phyloP scores from a whole-genome alignment of 1,284 basidiomycete genomes.

The Rhodotorula mucilaginosa region DNA sequence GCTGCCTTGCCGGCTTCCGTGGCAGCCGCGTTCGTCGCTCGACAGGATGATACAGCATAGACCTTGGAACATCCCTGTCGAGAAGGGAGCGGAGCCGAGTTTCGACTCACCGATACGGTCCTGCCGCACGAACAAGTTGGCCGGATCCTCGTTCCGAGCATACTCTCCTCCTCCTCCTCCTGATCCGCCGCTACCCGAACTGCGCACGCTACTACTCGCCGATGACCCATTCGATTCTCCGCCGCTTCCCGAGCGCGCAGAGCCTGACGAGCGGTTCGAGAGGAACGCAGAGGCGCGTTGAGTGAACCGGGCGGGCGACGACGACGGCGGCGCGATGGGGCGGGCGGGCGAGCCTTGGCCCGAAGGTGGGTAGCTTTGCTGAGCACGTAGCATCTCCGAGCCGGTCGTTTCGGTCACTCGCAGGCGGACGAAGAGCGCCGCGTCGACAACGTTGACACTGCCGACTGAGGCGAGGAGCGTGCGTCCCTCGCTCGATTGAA shows the following conservation, averaged over 20 bases:
- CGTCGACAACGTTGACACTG: not conserved
- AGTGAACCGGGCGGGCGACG: constrained; percentile 4
- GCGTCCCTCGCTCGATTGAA: no score
- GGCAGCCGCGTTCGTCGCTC: no score
- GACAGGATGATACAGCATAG: not conserved
- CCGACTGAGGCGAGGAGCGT: no score
- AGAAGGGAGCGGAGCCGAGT: not conserved
- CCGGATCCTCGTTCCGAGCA: constrained; percentile 64
- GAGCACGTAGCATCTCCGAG: not conserved
- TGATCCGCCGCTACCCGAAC: not conserved
- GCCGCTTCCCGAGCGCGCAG: not conserved
- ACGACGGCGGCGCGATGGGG: not conserved
- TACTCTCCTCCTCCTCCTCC: constrained; percentile 2
- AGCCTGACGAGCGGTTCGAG: not conserved
- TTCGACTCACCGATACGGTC: constrained; percentile 78
- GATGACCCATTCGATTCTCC: not conserved
- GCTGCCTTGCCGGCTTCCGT: no score
- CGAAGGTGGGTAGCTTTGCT: not conserved
- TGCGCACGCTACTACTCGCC: not conserved
- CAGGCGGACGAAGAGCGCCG: not conserved
- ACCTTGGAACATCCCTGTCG: not conserved
- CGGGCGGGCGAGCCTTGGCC: not conserved
- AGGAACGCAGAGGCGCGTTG: constrained; percentile 5
- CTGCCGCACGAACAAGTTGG: constrained; percentile 92
- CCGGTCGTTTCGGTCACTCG: no score